phyloP scores from a whole-genome alignment of 192 early-diverging fungal genomes.

The Phlyctochytrium bullatum region DNA sequence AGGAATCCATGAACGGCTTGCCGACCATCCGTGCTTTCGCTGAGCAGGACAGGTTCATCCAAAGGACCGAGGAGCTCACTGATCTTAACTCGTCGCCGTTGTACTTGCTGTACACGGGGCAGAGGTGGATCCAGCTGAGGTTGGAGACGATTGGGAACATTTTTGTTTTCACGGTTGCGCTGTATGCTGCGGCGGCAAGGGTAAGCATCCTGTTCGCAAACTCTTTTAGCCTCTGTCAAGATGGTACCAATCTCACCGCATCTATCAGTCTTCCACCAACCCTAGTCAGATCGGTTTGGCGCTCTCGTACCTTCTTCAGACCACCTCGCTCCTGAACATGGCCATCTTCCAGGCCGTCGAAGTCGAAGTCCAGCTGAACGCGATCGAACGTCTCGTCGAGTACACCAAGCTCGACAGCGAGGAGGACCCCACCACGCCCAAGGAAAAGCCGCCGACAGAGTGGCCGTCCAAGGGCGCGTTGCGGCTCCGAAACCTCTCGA shows the following conservation, averaged over 20 bases:
- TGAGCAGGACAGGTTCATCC: constrained; percentile 18
- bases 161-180: constrained; percentile 8
- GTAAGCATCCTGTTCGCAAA: constrained; percentile 3
- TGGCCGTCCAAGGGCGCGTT: constrained; percentile 49
- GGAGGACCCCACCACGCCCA: constrained; percentile 44
- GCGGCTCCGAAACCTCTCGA: constrained; percentile 31
- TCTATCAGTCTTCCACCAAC: background rate
- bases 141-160: constrained; percentile 20
- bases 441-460: constrained; percentile 27
- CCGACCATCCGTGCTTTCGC: constrained; percentile 83
- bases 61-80: constrained; percentile 6
- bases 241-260: too few species aligned
- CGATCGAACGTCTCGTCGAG: constrained; percentile 22
- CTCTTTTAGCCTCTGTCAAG: background rate
- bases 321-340: constrained; percentile 16
- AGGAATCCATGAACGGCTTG: constrained; percentile 69
- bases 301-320: constrained; percentile 13
- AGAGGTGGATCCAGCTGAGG: constrained; percentile 20
- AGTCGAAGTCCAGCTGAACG: constrained; percentile 16
- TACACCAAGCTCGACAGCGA: constrained; percentile 15
- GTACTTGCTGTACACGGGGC: constrained; percentile 14
- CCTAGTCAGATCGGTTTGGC: background rate
- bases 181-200: constrained; percentile 7
- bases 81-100: constrained; percentile 11
- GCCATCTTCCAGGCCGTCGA: constrained; percentile 15